Evolutionary conservation across 371 early-diverging fungal species (phyloP).

Genomic region (Rhizomucor pusillus): DNA sequence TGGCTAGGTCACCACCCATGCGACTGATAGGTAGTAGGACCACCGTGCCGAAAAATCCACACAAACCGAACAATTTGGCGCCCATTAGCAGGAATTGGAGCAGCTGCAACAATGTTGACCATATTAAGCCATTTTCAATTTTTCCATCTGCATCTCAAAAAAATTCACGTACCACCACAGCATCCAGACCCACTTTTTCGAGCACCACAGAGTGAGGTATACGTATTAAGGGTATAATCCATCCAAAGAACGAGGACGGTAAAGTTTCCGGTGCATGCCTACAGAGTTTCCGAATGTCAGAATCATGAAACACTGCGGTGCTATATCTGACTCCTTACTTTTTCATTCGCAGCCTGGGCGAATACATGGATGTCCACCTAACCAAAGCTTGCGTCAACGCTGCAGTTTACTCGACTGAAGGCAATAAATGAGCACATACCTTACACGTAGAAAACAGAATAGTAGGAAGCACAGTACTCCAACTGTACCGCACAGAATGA

Average conservation of each 20-base stretch:
- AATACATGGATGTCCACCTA: slow-evolving; percentile 58
- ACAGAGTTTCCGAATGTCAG: background rate
- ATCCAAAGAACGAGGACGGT: slow-evolving; percentile 57
- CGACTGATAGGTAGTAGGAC: slow-evolving; percentile 45
- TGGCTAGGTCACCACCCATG: slow-evolving; percentile 47
- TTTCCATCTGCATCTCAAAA: background rate
- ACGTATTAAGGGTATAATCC: slow-evolving; percentile 56
- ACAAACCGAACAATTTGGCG: slow-evolving; percentile 47
- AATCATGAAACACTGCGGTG: background rate
- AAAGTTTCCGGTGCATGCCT: slow-evolving; percentile 55
- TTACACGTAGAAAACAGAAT: slow-evolving; percentile 42
- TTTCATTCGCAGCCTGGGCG: slow-evolving; percentile 61
- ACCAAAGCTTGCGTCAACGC: background rate
- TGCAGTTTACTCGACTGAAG: too few species aligned
- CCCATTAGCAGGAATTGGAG: slow-evolving; percentile 52
- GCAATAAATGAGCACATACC: slow-evolving; percentile 19
- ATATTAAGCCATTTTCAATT: background rate
- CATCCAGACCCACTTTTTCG: slow-evolving; percentile 66
- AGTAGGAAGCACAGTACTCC: slow-evolving; percentile 40
- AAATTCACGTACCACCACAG: slow-evolving; percentile 49
- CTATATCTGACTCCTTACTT: slow-evolving; percentile 36
- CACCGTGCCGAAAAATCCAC: slow-evolving; percentile 48
- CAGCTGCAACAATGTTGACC: slow-evolving; percentile 25
- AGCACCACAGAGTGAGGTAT: slow-evolving; percentile 55
- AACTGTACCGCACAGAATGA: slow-evolving; percentile 40